Evolutionary conservation across 805 yeast genomes (phyloP).

Genomic region (Kluyveromyces starmeri): DNA sequence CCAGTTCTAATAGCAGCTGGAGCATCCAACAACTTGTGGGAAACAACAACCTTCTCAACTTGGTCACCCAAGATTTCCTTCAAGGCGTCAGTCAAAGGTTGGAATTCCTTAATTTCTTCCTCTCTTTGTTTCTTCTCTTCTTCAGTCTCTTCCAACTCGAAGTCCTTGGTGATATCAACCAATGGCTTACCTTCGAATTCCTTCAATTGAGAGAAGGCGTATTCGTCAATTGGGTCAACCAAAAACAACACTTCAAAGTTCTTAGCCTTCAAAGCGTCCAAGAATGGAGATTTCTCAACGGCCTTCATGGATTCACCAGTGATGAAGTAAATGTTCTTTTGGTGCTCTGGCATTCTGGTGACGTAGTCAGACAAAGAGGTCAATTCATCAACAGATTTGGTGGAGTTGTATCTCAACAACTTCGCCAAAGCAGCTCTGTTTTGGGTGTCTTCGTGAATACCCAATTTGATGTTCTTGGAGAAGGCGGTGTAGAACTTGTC

Average conservation of each 20-base stretch:
- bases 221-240: constrained; percentile 99
- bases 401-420: constrained; percentile 93
- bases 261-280: constrained; percentile 97
- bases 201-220: constrained; percentile 98
- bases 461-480: constrained; percentile 96
- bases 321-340: constrained; percentile 97
- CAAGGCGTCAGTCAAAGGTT: constrained; percentile 88
- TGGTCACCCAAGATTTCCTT: constrained; percentile 97
- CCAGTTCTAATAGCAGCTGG: constrained; percentile 99
- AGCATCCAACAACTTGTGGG: constrained; percentile 93
- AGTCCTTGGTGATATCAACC: constrained; percentile 98
- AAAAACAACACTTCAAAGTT: constrained; percentile 95
- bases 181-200: constrained; percentile 99
- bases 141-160: constrained; percentile 95
- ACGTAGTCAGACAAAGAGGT: constrained; percentile 96
- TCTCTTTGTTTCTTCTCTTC: constrained; percentile 96
- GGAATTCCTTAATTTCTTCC: constrained; percentile 84
- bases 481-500: constrained; percentile 97
- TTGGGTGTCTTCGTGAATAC: constrained; percentile 98
- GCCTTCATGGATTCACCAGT: constrained; percentile 98
- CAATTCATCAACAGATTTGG: constrained; percentile 88
- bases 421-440: constrained; percentile 95
- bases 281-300: constrained; percentile 98
- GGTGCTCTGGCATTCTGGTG: constrained; percentile 99
- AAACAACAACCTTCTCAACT: constrained; percentile 98